A percentile compares a stretch with the other conserved stretches of the same genome.
phyloP scores from a whole-genome alignment of 2,329 filamentous ascomycete species.

The Neofusicoccum umdonicola region DNA sequence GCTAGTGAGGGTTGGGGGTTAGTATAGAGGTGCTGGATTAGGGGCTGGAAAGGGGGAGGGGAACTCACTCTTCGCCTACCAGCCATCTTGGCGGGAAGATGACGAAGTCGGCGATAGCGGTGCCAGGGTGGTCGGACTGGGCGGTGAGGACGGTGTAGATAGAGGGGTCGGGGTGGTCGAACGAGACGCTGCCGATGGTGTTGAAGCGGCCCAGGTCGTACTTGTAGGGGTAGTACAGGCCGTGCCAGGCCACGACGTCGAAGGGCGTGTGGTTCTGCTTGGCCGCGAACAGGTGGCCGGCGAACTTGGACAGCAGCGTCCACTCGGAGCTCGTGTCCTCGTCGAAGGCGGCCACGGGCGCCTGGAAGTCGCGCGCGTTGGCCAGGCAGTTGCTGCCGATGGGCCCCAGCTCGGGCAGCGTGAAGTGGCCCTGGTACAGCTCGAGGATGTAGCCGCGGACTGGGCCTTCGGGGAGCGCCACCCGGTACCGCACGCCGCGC shows the following conservation, averaged over 20 bases:
- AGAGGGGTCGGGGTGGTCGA: constrained; percentile 65
- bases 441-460: constrained; percentile 67
- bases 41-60: neutral
- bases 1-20: neutral
- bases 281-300: constrained; percentile 59
- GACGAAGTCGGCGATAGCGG: constrained; percentile 66
- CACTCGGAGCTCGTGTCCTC: constrained; percentile 56
- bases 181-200: constrained; percentile 55
- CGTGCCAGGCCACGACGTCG: constrained; percentile 71
- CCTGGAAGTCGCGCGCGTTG: constrained; percentile 64
- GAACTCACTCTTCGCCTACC: constrained; percentile 56
- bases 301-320: constrained; percentile 61
- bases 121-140: constrained; percentile 54
- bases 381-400: constrained; percentile 66
- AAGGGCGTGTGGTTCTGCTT: constrained; percentile 66
- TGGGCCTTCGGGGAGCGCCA: constrained; percentile 59
- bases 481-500: constrained; percentile 62
- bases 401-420: constrained; percentile 65
- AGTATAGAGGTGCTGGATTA: neutral
- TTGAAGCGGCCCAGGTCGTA: constrained; percentile 59
- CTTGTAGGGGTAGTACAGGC: constrained; percentile 63
- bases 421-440: constrained; percentile 63
- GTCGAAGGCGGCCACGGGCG: constrained; percentile 58
- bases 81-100: constrained; percentile 72
- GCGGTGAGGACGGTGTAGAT: constrained; percentile 67